Base-by-base conservation (phyloP, 129 eudicot genomes). In the Dittrichia graveolens region DNA sequence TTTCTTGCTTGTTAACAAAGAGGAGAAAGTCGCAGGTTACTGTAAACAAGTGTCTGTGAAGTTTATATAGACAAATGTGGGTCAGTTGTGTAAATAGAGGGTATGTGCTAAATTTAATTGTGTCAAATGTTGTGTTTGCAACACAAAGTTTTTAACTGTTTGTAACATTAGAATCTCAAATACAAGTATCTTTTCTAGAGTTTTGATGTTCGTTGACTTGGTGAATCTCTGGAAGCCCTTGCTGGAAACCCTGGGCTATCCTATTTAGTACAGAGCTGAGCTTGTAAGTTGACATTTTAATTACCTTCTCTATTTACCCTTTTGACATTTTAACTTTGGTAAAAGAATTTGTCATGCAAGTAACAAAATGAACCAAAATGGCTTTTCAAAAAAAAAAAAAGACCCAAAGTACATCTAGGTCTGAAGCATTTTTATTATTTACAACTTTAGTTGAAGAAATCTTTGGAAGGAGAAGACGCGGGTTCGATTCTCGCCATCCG, bases 11-110 rank as follows among this genome's bases (percentile, higher is more conserved):
- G 48, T 4, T 5, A 55, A 53, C 56, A 8, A 45, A 24, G 39
- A 58, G 47, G 69, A 24, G 70, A 47, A 65, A 43, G 39, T 56
- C 7, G 6, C 14, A 24, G 43, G 7, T 47, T 8, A 13, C 48
- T 70, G 77, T 71, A 62, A 71, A 71, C 73, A 71, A 44, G 64
- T 39, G 62, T 73, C 12, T 78, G 72, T 78, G 67, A 61, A 78
- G 59, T 12, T 52, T 66, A 41, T 70, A 61, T 49, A 53, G 42
- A 61, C 16, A 48, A 9, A 46, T 70, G 62, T 24, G 58, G 40
- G 49, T 52, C 44, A 61, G 48, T 15, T 78, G 14, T 63, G 83
- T 79, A 65, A 65, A 72, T 79, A 72, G 35, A 13, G 53, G 63
- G 67, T 34, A 38, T 65, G 42, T 61, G 61, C 18, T 62, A 60